Evolutionary conservation across 169 alveolate genomes (phyloP).

Genomic region (Eimeria praecox): DNA sequence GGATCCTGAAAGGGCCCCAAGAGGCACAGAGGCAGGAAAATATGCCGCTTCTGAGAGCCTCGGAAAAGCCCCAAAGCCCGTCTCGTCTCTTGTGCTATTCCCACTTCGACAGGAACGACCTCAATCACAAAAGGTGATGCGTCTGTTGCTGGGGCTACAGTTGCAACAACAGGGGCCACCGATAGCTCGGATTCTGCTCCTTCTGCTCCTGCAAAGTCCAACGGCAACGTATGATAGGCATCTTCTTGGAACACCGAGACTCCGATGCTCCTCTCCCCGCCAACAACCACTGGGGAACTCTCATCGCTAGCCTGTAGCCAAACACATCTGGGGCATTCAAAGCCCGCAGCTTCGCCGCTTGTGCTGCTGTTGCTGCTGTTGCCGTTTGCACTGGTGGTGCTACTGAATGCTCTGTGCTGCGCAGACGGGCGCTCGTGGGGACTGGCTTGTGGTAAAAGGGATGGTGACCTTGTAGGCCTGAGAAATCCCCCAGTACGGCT

Average conservation of each 20-base stretch:
- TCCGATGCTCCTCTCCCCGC: conserved; percentile 1
- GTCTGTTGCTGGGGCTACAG: conserved; percentile 9
- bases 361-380: conserved; percentile 28
- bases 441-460: not conserved
- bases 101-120: conserved; percentile 61
- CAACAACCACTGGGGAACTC: conserved; percentile 5
- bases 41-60: conserved; percentile 45
- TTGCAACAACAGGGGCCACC: too few species aligned
- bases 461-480: not conserved
- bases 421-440: not conserved
- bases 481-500: not conserved
- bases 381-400: conserved; percentile 28
- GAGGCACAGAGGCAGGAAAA: conserved; percentile 55
- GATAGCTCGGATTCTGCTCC: too few species aligned
- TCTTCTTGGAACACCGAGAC: not conserved
- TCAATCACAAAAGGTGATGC: not conserved
- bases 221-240: not conserved
- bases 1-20: not conserved
- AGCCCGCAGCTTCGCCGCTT: not conserved
- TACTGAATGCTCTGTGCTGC: not conserved
- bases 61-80: conserved; percentile 61
- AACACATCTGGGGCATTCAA: conserved; percentile 47
- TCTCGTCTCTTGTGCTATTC: conserved; percentile 35
- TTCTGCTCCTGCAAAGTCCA: not conserved
- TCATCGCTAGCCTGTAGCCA: not conserved